Conservation (phyloP, 164 flowering plant species). For the Macadamia tetraphylla region DNA sequence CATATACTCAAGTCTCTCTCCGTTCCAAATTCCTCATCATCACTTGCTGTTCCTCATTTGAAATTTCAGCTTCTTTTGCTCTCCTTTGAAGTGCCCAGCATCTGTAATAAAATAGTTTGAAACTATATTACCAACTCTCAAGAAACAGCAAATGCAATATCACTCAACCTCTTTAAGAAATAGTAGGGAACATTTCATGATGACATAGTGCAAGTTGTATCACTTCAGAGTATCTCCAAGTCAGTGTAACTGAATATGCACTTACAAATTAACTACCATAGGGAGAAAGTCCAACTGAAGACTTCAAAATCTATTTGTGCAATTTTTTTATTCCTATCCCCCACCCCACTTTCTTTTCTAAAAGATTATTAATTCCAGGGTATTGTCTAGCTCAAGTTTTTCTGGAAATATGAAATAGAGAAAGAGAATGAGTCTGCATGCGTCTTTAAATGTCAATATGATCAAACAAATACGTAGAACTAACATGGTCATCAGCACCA, state of each 20-base stretch:
- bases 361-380: no score
- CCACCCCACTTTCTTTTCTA: no score
- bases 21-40: conserved; percentile 80
- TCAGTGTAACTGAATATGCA: background rate
- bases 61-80: conserved; percentile 61
- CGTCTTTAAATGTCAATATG: no score
- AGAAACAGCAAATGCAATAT: background rate
- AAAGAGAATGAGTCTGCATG: no score
- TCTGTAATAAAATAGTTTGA: conserved; percentile 25
- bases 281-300: no score
- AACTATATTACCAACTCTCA: background rate
- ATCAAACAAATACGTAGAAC: no score
- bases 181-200: background rate
- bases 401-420: no score
- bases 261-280: no score
- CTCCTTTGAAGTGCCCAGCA: conserved; percentile 60
- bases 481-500: no score
- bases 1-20: conserved; percentile 79
- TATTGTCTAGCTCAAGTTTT: no score
- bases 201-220: background rate
- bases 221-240: background rate
- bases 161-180: background rate
- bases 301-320: no score
- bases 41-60: conserved; percentile 68
- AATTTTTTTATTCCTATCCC: no score